These are phyloP conservation scores for Pleurotus citrinopileatus DNA, from an alignment of 768 basidiomycete species.

Conservation along the genomic window DNA sequence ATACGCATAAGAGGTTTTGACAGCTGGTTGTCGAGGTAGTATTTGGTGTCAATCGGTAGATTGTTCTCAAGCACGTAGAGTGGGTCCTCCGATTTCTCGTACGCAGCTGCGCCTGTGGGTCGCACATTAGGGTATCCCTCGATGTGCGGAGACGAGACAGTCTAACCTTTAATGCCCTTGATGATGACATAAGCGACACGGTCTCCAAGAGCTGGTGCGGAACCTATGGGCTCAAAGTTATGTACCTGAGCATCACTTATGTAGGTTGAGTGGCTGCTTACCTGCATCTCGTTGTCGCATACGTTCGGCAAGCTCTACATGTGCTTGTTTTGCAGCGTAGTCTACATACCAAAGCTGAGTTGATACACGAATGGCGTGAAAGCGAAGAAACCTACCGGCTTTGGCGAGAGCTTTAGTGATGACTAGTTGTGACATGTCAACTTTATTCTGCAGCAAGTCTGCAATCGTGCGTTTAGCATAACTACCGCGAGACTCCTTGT, in stretches of 20 bases:
- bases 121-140: background rate
- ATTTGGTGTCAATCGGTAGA: constrained; percentile 95
- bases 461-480: constrained; percentile 94
- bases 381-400: constrained; percentile 45
- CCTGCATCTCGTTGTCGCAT: constrained; percentile 97
- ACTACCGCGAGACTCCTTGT: too few relatives aligned
- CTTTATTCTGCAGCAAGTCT: constrained; percentile 91
- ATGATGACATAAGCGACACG: constrained; percentile 99
- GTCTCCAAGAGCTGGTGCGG: constrained; percentile 95
- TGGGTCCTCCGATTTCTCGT: constrained; percentile 98
- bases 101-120: constrained; percentile 87
- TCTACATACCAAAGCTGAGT: constrained; percentile 40
- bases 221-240: constrained; percentile 46
- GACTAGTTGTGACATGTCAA: constrained; percentile 99
- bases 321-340: constrained; percentile 93
- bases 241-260: background rate
- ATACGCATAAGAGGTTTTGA: constrained; percentile 97
- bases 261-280: constrained; percentile 20
- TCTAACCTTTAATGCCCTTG: constrained; percentile 86
- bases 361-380: background rate
- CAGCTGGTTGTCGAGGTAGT: constrained; percentile 97
- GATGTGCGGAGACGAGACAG: background rate
- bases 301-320: constrained; percentile 91
- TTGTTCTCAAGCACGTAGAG: constrained; percentile 97
- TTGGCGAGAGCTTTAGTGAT: constrained; percentile 98